These are phyloP conservation scores for Kernera saxatilis DNA, from an alignment of 345 rosid genomes.

Conservation along the genomic window DNA sequence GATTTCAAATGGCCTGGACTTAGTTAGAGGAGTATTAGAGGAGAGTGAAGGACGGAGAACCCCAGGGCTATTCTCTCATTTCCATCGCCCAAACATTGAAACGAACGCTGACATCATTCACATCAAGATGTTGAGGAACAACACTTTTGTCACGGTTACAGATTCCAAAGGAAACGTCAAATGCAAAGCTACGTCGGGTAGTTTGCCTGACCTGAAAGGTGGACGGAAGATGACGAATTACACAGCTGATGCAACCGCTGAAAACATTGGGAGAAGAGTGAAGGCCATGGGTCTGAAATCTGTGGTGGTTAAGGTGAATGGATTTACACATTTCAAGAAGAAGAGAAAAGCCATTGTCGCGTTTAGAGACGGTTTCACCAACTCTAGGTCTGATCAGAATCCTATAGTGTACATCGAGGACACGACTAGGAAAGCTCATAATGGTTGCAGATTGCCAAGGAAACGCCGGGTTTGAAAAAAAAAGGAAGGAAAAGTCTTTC, in stretches of 20 bases:
- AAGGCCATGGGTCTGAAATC: slow-evolving; percentile 68
- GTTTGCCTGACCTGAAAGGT: slow-evolving; percentile 49
- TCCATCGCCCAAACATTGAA: slow-evolving; percentile 31
- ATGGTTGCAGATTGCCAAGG: slow-evolving; percentile 84
- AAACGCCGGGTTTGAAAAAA: slow-evolving; percentile 53
- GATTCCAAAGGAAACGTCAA: slow-evolving; percentile 80
- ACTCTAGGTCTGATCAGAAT: slow-evolving; percentile 39
- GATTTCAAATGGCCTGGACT: slow-evolving; percentile 35
- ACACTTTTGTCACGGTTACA: slow-evolving; percentile 67
- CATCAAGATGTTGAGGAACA: slow-evolving; percentile 68
- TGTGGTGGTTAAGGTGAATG: slow-evolving; percentile 79
- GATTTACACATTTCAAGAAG: slow-evolving; percentile 73
- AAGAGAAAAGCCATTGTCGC: slow-evolving; percentile 76
- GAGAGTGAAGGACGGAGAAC: slow-evolving; percentile 33
- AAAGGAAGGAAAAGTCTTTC: too few species aligned
- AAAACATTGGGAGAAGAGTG: slow-evolving; percentile 61
- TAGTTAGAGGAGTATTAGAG: slow-evolving; percentile 42
- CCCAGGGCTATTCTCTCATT: slow-evolving; percentile 8
- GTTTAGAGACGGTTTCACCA: slow-evolving; percentile 63
- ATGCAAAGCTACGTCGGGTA: slow-evolving; percentile 53
- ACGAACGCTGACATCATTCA: slow-evolving; percentile 59
- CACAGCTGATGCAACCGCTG: slow-evolving; percentile 90
- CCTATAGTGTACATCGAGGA: slow-evolving; percentile 78
- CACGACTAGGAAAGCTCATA: slow-evolving; percentile 72
- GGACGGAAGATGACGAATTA: slow-evolving; percentile 56